Evolutionary conservation across 441 rosid genomes (phyloP).

Genomic region (Erodium moschatum): DNA sequence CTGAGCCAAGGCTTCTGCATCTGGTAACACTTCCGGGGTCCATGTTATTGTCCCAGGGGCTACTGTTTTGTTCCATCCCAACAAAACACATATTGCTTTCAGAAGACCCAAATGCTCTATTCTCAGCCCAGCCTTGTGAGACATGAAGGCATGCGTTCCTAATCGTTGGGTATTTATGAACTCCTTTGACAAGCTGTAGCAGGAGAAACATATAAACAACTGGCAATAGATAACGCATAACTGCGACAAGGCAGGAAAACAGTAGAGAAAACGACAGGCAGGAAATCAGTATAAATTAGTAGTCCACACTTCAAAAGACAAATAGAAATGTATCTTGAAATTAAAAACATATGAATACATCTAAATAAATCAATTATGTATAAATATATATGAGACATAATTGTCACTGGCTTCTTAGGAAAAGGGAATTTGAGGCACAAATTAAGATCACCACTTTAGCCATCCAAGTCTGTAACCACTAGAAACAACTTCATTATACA

Average conservation of each 20-base stretch:
- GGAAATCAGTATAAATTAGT: background rate
- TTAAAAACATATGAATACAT: background rate
- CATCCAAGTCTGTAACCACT: background rate
- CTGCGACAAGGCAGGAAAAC: background rate
- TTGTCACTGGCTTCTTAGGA: background rate
- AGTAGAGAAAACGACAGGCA: background rate
- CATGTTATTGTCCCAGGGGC: constrained; percentile 40
- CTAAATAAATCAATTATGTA: background rate
- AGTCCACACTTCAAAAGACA: background rate
- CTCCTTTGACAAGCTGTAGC: constrained; percentile 50
- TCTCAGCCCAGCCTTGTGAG: constrained; percentile 45
- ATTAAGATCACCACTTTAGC: background rate
- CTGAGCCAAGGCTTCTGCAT: constrained; percentile 39
- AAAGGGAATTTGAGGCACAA: background rate
- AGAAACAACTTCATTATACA: background rate
- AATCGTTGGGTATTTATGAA: constrained; percentile 43
- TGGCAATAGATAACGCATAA: constrained; percentile 4
- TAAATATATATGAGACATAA: background rate
- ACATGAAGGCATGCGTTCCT: constrained; percentile 50
- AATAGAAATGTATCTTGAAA: background rate
- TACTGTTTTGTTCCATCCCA: constrained; percentile 49
- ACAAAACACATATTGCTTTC: constrained; percentile 49
- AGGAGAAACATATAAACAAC: constrained; percentile 17
- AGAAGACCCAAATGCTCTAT: constrained; percentile 57
- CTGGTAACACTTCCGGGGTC: constrained; percentile 38